A percentile compares a stretch with the other conserved stretches of the same genome.
phyloP scores from a whole-genome alignment of 345 rosid species.

The Balakata baccata region DNA sequence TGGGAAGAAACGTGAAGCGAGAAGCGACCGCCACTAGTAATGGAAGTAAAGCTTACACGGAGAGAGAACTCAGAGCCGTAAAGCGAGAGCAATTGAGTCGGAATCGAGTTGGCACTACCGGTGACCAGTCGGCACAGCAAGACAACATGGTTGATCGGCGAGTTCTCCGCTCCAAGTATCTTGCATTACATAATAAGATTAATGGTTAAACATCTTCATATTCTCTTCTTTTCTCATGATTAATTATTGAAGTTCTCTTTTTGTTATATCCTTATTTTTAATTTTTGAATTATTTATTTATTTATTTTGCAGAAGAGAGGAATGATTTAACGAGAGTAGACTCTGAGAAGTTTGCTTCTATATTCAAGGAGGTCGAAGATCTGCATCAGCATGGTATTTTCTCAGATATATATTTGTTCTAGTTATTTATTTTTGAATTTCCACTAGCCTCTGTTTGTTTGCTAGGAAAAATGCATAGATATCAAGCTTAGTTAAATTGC shows the following conservation, averaged over 20 bases:
- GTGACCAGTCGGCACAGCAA: conserved; percentile 18
- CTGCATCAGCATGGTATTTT: conserved; percentile 60
- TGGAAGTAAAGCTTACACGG: neutral
- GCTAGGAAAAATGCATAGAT: neutral
- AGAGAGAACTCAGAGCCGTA: conserved; percentile 15
- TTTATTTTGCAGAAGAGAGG: conserved; percentile 49
- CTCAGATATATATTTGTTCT: no score
- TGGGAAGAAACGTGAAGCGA: conserved; percentile 16
- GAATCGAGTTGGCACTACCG: conserved; percentile 1
- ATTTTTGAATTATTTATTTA: neutral
- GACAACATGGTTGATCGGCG: conserved; percentile 44
- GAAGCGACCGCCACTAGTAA: conserved; percentile 5
- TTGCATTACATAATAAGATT: conserved; percentile 47
- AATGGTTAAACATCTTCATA: conserved; percentile 33
- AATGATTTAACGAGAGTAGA: conserved; percentile 59
- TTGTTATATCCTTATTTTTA: neutral
- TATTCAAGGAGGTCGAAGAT: conserved; percentile 59
- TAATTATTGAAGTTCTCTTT: neutral
- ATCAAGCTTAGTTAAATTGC: neutral
- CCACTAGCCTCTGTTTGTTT: neutral
- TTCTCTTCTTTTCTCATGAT: neutral
- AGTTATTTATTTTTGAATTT: neutral
- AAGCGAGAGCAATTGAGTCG: conserved; percentile 22
- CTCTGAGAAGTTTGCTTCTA: conserved; percentile 55
- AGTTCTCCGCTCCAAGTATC: conserved; percentile 76